Conservation (phyloP, 768 basidiomycete genomes). For the Podaxis carcinomalis region DNA sequence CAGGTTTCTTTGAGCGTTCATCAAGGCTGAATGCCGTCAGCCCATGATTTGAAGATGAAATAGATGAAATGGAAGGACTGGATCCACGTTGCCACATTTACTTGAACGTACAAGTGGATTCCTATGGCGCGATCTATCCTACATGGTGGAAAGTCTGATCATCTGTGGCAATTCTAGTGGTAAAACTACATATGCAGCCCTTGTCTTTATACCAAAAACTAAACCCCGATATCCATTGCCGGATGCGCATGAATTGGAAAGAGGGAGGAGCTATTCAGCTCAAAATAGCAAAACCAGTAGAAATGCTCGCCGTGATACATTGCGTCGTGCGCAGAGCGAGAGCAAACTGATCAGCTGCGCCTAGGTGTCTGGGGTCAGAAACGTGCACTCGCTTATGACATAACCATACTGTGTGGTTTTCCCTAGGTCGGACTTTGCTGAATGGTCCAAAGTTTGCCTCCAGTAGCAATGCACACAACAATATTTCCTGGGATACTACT, state of each 20-base stretch:
- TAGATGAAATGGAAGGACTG: too few relatives aligned
- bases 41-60: too few relatives aligned
- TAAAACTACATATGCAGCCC: too few relatives aligned
- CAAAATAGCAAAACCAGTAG: neutral
- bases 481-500: neutral
- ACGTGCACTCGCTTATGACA: neutral
- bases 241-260: slow-evolving; percentile 41
- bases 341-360: neutral
- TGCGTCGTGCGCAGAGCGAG: neutral
- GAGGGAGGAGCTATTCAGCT: slow-evolving; percentile 61
- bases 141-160: slow-evolving; percentile 12
- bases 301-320: neutral
- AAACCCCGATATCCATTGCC: too few relatives aligned
- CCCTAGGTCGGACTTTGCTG: neutral
- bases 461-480: neutral
- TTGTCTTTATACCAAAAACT: too few relatives aligned
- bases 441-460: neutral
- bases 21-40: too few relatives aligned
- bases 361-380: neutral
- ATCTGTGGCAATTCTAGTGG: too few relatives aligned
- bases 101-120: too few relatives aligned
- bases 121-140: slow-evolving; percentile 17
- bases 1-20: too few relatives aligned
- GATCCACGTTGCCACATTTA: too few relatives aligned
- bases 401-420: neutral